Evolutionary conservation across 2,329 filamentous ascomycete species (phyloP).

Genomic region (Cordyceps militaris): DNA sequence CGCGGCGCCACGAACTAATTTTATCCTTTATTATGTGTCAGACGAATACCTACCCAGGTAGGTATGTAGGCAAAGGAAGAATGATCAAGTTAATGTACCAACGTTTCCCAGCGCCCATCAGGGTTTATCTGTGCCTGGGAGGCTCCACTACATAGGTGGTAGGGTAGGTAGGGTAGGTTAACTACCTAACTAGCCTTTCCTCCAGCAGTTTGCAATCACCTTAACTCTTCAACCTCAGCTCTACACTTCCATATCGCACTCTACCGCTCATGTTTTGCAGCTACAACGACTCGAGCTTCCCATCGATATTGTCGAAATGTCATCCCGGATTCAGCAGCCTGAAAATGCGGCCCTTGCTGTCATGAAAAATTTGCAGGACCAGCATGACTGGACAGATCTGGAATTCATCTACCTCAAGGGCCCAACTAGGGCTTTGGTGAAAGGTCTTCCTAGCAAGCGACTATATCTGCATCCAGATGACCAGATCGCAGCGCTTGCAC

Average conservation of each 20-base stretch:
- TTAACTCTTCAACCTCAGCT: not conserved
- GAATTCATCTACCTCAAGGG: slow-evolving; percentile 42
- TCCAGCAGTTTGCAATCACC: not conserved
- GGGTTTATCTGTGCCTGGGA: not conserved
- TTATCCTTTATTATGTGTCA: too few species aligned
- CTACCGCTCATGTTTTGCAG: not conserved
- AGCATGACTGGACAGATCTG: slow-evolving; percentile 67
- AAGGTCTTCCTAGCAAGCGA: slow-evolving; percentile 63
- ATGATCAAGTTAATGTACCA: too few species aligned
- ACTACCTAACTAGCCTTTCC: not conserved
- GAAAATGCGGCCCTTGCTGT: slow-evolving; percentile 39
- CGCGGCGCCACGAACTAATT: too few species aligned
- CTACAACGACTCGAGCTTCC: not conserved
- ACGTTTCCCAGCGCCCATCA: slow-evolving; percentile 1
- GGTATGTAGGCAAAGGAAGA: too few species aligned
- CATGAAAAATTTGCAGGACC: slow-evolving; percentile 63
- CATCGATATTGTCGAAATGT: too few species aligned
- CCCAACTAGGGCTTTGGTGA: slow-evolving; percentile 55
- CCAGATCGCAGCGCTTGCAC: slow-evolving; percentile 64
- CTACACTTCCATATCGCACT: not conserved
- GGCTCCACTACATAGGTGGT: not conserved
- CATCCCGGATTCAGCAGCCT: not conserved
- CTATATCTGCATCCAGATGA: slow-evolving; percentile 78
- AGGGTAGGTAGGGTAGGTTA: too few species aligned
- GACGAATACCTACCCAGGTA: too few species aligned